Evolutionary conservation across 176 grass and related monocot species (phyloP), one percentile per base, ranked within the genome.

Genomic region (Zoysia japonica): DNA sequence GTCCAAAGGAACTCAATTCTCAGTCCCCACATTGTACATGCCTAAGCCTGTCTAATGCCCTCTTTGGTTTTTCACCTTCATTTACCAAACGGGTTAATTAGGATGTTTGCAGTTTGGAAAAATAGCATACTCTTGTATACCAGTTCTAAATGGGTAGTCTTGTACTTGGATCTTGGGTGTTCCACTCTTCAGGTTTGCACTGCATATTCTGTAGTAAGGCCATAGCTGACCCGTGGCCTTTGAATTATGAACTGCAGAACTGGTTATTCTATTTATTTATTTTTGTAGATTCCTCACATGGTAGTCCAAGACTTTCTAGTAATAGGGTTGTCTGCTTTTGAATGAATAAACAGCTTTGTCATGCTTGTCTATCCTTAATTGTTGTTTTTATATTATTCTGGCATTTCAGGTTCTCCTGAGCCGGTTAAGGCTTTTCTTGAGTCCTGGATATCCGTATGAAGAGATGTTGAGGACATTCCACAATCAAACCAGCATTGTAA

Each of bases 401-500:
- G 2, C 6, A 63, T 88, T 92, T 5, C 75, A 97, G 92, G 87
- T 97, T 83, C 95, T 97, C 83, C 80, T 97, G 5, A 97, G 89
- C 75, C 87, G 94, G 57, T 90, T 97, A 73, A 97, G 94, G 87
- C 87, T 97, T 68, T 97, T 97, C 85, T 74, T 97, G 82, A 97
- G 95, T 82, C 95, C 95, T 65, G 95, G 95, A 7, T 97, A 97
- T 78, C 95, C 95, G 0, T 97, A 94, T 53, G 95, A 97, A 88
- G 95, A 97, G 80, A 94, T 89, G 17, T 67, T 97, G 73, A 97
- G 87, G 48, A 89, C 87, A 74, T 97, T 87, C 69, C 95, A 97
- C 80, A 97, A 97, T 68, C 95, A 97, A 84, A 94, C 95, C 19
- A 84, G 87, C 80, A 89, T 90, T 70, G 80, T 97, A 67, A 97